Evolutionary conservation across 2,329 filamentous ascomycete species (phyloP), one percentile per base, ranked within the genome.

Genomic region (Claviceps purpurea): DNA sequence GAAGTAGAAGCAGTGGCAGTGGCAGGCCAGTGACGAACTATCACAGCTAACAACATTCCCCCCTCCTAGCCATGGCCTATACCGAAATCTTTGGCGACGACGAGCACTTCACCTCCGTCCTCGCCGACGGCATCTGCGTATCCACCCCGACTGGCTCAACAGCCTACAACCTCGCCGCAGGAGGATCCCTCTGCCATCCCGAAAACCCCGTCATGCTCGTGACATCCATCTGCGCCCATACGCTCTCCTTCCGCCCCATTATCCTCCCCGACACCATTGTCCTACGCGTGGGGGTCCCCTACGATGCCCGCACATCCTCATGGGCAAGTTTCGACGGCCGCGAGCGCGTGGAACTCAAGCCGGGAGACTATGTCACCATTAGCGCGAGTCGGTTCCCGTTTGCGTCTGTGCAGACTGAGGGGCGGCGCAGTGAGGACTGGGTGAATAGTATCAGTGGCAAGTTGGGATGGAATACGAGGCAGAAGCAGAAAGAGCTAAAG

Each of bases 321-420:
- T 98, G 93, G 91, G 93, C 90, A n/a, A 95, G 89, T 67, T 98
- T 98, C 65, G 93, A 98, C 67, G 93, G 93, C 1, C 79, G 89
- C 55, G 89, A 96, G 72, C 81, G 89, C 70, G 70, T 87, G n/a
- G 87, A 93, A 70, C 73, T 93, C 40, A 66, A 71, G 48, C 84
- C 86, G 0, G 87, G 87, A 16, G 87, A 93, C 68, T 93, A 93
- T 64, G 86, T 91, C 5, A 91, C 87, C 1, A 85, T 93, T 55
- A 88, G 84, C 58, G 87, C 87, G 2, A 87, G 83, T 58, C 71
- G 87, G 42, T 91, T 85, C 62, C 87, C 87, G 0, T 93, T 91
- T 66, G 86, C 87, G 0, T 82, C 79, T 52, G 86, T 91, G 11
- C 76, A 89, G 68, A 78, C 82, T 0, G 75, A 83, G 52, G 84